Evolutionary conservation across 129 eudicot genomes (phyloP).

Genomic region (Flaveria sonorensis): DNA sequence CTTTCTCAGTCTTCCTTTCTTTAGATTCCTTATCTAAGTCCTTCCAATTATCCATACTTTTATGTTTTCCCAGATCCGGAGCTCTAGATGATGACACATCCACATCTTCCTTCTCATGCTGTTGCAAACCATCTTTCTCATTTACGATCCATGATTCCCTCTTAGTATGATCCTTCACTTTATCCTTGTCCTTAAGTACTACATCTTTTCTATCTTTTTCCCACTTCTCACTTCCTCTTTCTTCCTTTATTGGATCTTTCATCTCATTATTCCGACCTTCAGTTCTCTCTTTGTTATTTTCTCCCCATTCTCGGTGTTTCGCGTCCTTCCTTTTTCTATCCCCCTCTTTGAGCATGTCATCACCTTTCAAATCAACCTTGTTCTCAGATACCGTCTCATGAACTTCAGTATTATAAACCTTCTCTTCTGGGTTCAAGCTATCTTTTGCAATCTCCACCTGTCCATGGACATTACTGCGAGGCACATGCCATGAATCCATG

Average conservation of each 20-base stretch:
- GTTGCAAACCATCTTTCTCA: slow-evolving; percentile 59
- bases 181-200: slow-evolving; percentile 59
- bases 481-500: slow-evolving; percentile 45
- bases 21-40: slow-evolving; percentile 59
- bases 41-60: slow-evolving; percentile 62
- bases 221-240: slow-evolving; percentile 69
- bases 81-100: slow-evolving; percentile 52
- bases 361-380: slow-evolving; percentile 64
- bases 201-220: slow-evolving; percentile 69
- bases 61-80: slow-evolving; percentile 63
- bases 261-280: slow-evolving; percentile 55
- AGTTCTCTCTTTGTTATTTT: slow-evolving; percentile 70
- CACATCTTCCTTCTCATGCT: slow-evolving; percentile 51
- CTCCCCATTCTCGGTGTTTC: slow-evolving; percentile 81
- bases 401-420: slow-evolving; percentile 45
- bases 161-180: slow-evolving; percentile 61
- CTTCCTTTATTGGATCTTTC: slow-evolving; percentile 64
- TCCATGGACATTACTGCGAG: slow-evolving; percentile 50
- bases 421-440: slow-evolving; percentile 41
- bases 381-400: slow-evolving; percentile 81
- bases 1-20: slow-evolving; percentile 75
- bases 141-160: slow-evolving; percentile 53
- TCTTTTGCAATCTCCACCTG: slow-evolving; percentile 57
- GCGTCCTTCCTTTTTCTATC: slow-evolving; percentile 87
- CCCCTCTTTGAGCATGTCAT: slow-evolving; percentile 70